Evolutionary conservation across 148 eudicot genomes (phyloP).

Genomic region (Diospyros kaki): DNA sequence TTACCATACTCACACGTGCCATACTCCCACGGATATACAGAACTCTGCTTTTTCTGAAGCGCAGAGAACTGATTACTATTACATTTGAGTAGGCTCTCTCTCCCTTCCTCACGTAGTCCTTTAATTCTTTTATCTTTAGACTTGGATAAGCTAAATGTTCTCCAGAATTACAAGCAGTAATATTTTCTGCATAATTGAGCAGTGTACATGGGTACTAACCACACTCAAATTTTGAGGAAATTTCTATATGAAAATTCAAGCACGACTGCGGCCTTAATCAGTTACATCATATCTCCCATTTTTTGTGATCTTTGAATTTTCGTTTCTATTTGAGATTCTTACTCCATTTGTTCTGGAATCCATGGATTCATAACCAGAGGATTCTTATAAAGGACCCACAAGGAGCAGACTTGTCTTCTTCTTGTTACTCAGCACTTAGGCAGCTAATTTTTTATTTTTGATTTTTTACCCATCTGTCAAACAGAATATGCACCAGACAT

Average conservation of each 20-base stretch:
- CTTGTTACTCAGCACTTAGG: background rate
- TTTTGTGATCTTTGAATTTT: too few relatives aligned
- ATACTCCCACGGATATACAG: conserved; percentile 80
- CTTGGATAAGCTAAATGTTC: background rate
- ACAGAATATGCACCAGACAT: conserved; percentile 5
- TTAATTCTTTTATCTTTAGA: background rate
- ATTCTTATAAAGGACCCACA: background rate
- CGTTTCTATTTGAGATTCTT: too few relatives aligned
- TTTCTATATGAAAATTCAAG: background rate
- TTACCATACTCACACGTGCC: conserved; percentile 69
- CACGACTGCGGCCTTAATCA: too few relatives aligned
- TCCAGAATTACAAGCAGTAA: background rate
- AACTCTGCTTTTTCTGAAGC: conserved; percentile 76
- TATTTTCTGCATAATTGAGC: background rate
- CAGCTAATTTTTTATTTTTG: background rate
- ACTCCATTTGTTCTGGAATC: background rate
- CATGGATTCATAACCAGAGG: background rate
- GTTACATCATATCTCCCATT: too few relatives aligned
- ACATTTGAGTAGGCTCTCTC: conserved; percentile 27
- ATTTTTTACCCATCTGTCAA: background rate
- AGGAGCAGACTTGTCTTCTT: background rate
- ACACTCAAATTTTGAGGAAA: background rate
- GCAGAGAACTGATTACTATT: background rate
- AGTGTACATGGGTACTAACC: background rate
- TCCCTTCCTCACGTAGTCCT: conserved; percentile 5